phyloP scores from a whole-genome alignment of 2,329 filamentous ascomycete genomes.

The Dryadomyces quercus-mongolicae region DNA sequence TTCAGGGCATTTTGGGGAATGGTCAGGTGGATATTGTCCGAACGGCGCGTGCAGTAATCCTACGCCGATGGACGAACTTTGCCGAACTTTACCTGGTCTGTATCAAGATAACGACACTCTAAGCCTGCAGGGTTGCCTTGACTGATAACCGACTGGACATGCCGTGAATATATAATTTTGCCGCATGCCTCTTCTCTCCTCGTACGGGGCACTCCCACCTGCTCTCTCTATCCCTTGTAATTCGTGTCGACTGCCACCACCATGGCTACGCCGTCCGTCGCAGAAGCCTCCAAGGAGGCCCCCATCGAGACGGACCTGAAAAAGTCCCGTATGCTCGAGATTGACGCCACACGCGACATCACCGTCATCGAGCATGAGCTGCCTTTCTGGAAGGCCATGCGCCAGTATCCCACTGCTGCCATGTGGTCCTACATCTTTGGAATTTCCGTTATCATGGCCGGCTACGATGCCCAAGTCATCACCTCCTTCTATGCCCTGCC shows the following conservation, averaged over 20 bases:
- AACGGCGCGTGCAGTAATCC: neutral
- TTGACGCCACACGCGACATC: neutral
- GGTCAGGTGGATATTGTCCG: neutral
- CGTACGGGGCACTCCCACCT: no score
- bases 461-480: neutral
- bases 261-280: no score
- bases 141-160: no score
- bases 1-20: no score
- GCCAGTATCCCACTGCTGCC: neutral
- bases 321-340: neutral
- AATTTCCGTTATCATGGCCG: neutral
- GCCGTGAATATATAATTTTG: no score
- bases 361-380: neutral
- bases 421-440: neutral
- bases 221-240: no score
- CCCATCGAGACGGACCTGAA: neutral
- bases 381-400: neutral
- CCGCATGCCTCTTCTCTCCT: no score
- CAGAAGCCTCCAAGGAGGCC: neutral
- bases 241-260: no score
- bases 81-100: neutral
- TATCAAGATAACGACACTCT: neutral
- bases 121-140: no score
- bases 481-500: neutral
- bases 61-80: neutral